Evolutionary conservation across 108 stramenopile genomes (phyloP).

Genomic region (Cyclotella kingstonii): DNA sequence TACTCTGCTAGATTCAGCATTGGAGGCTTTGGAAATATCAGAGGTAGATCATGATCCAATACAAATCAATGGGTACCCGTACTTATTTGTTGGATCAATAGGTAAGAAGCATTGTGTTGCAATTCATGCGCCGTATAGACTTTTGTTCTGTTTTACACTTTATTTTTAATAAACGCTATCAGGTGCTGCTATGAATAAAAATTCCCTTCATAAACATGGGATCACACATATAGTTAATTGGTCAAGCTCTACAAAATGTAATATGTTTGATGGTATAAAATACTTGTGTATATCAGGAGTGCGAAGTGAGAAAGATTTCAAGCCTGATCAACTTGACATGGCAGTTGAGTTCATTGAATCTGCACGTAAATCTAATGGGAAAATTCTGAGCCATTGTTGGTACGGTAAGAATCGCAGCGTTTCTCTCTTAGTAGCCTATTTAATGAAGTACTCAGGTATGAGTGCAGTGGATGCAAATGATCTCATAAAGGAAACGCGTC

Average conservation of each 20-base stretch:
- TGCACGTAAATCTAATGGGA: constrained; percentile 9
- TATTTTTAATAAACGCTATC: not conserved
- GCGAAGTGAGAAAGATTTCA: not conserved
- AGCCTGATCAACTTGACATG: constrained; percentile 2
- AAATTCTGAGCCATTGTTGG: constrained; percentile 33
- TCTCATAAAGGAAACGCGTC: constrained; percentile 14
- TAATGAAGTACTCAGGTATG: constrained; percentile 34
- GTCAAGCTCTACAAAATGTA: constrained; percentile 11
- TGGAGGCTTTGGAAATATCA: constrained; percentile 12
- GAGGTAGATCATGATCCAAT: constrained; percentile 18
- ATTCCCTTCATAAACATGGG: constrained; percentile 5
- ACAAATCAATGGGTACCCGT: constrained; percentile 11
- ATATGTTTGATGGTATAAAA: constrained; percentile 16
- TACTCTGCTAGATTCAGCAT: not conserved
- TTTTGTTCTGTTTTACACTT: not conserved
- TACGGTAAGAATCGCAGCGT: constrained; percentile 34
- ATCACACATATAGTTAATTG: constrained; percentile 36
- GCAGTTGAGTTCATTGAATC: constrained; percentile 21
- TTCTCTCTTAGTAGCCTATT: constrained; percentile 21
- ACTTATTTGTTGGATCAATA: constrained; percentile 29
- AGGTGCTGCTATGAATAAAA: constrained; percentile 22
- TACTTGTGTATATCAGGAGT: constrained; percentile 12
- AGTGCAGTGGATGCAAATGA: constrained; percentile 4
- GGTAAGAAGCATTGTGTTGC: constrained; percentile 6
- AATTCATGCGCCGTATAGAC: not conserved